A percentile compares a stretch with the other conserved stretches of the same genome.
Conservation (phyloP, 2,329 filamentous ascomycete genomes). For the Elsinoe ampelina region DNA sequence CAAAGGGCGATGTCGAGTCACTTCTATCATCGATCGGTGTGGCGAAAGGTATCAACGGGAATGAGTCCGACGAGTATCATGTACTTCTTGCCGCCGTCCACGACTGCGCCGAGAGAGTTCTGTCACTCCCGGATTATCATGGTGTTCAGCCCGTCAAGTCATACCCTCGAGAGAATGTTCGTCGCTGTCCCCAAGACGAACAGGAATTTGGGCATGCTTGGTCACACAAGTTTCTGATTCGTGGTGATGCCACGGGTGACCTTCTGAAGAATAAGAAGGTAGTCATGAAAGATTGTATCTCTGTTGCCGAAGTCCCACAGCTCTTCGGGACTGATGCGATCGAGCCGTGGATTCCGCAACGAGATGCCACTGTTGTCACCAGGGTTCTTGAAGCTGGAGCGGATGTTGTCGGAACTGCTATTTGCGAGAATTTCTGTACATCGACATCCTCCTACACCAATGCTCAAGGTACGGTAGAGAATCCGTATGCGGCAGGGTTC, state of each 20-base stretch:
- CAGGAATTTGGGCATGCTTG: conserved; percentile 43
- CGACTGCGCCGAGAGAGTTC: conserved; percentile 41
- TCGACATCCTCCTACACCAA: conserved; percentile 36
- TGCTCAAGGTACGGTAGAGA: conserved; percentile 29
- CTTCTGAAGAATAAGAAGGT: conserved; percentile 37
- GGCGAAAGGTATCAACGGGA: not conserved
- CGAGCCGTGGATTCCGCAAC: conserved; percentile 39
- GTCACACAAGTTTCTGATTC: conserved; percentile 43
- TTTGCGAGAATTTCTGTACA: conserved; percentile 47
- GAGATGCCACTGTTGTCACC: conserved; percentile 41
- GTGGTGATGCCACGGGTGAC: conserved; percentile 22
- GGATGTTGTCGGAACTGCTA: conserved; percentile 41
- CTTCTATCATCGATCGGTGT: not conserved
- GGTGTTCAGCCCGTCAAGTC: conserved; percentile 32
- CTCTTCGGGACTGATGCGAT: conserved; percentile 41
- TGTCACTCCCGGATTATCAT: conserved; percentile 40
- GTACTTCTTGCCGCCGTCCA: conserved; percentile 44
- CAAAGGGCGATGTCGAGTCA: not conserved
- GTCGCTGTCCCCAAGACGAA: conserved; percentile 29
- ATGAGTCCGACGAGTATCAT: conserved; percentile 33
- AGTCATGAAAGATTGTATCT: conserved; percentile 47
- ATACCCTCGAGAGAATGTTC: conserved; percentile 39
- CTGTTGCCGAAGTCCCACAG: conserved; percentile 46
- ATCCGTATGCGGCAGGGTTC: conserved; percentile 38
- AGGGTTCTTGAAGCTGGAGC: conserved; percentile 44